phyloP scores from a whole-genome alignment of 2,329 filamentous ascomycete genomes.

The Colletotrichum caudatum region DNA sequence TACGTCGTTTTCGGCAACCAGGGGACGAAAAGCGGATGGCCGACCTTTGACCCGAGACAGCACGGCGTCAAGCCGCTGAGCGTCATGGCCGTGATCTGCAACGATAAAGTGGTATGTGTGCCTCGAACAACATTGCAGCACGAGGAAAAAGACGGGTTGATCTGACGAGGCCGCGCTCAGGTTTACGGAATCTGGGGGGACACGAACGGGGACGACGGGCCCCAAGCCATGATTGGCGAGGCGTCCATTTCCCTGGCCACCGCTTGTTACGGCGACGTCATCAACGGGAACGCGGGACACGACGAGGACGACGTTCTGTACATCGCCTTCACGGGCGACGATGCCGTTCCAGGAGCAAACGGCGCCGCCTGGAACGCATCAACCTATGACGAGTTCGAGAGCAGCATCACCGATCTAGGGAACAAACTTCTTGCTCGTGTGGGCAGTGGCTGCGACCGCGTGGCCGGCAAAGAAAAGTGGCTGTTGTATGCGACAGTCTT shows the following conservation, averaged over 20 bases:
- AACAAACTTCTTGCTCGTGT: conserved; percentile 62
- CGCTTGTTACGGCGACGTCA: conserved; percentile 64
- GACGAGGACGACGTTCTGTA: conserved; percentile 70
- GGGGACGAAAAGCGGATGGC: conserved; percentile 45
- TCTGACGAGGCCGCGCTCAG: conserved; percentile 45
- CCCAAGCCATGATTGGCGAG: conserved; percentile 64
- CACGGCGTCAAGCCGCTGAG: conserved; percentile 59
- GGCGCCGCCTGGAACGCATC: conserved; percentile 67
- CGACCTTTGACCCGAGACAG: conserved; percentile 52
- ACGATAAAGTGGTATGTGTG: conserved; percentile 52
- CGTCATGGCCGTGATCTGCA: conserved; percentile 64
- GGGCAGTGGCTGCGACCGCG: conserved; percentile 35
- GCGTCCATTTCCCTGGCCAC: conserved; percentile 69
- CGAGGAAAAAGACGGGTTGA: neutral
- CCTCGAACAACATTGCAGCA: accelerated
- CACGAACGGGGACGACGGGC: conserved; percentile 66
- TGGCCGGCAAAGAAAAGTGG: neutral
- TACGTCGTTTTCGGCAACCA: conserved; percentile 64
- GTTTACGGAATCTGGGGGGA: conserved; percentile 73
- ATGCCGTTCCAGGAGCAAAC: conserved; percentile 66
- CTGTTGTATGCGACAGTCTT: neutral
- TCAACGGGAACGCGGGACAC: conserved; percentile 69
- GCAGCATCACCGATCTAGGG: conserved; percentile 64
- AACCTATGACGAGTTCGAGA: conserved; percentile 62
- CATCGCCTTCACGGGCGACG: conserved; percentile 68